Conservation (phyloP, 805 yeast species). For the Myxozyma neglecta region DNA sequence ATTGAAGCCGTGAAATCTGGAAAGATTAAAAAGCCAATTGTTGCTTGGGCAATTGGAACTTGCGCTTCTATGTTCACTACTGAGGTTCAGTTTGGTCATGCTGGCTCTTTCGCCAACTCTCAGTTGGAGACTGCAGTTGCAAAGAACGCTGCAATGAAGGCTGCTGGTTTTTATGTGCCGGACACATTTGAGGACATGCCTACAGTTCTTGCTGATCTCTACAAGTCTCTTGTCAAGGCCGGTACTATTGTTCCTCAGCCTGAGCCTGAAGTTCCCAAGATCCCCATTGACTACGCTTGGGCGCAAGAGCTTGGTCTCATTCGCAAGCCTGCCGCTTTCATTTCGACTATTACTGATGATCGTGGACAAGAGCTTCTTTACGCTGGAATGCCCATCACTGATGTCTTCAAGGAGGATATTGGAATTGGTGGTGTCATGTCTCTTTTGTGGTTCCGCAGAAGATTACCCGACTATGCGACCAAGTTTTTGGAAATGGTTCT, state of each 20-base stretch:
- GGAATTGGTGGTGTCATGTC: slow-evolving; percentile 53
- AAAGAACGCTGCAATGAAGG: slow-evolving; percentile 74
- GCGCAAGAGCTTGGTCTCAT: slow-evolving; percentile 50
- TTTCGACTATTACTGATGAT: slow-evolving; percentile 51
- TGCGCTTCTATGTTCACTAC: slow-evolving; percentile 71
- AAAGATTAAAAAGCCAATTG: slow-evolving; percentile 66
- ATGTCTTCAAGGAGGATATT: slow-evolving; percentile 49
- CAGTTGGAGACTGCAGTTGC: slow-evolving; percentile 67
- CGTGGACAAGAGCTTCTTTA: slow-evolving; percentile 50
- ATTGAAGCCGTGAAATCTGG: slow-evolving; percentile 64
- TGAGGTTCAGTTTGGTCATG: slow-evolving; percentile 62
- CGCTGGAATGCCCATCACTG: slow-evolving; percentile 51
- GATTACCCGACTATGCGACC: slow-evolving; percentile 47
- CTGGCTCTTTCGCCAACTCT: slow-evolving; percentile 70
- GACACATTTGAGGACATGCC: slow-evolving; percentile 61
- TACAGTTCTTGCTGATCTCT: slow-evolving; percentile 53
- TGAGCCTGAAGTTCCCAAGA: slow-evolving; percentile 51
- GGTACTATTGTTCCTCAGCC: slow-evolving; percentile 43
- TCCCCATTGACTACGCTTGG: slow-evolving; percentile 51
- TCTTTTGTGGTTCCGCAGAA: slow-evolving; percentile 49
- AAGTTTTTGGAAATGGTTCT: slow-evolving; percentile 51
- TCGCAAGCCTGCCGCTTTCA: slow-evolving; percentile 51
- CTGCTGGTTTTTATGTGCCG: slow-evolving; percentile 92
- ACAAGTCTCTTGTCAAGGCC: slow-evolving; percentile 62
- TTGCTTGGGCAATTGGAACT: slow-evolving; percentile 72